Conservation (phyloP, 768 basidiomycete genomes). For the Leccinum subtestaceum region DNA sequence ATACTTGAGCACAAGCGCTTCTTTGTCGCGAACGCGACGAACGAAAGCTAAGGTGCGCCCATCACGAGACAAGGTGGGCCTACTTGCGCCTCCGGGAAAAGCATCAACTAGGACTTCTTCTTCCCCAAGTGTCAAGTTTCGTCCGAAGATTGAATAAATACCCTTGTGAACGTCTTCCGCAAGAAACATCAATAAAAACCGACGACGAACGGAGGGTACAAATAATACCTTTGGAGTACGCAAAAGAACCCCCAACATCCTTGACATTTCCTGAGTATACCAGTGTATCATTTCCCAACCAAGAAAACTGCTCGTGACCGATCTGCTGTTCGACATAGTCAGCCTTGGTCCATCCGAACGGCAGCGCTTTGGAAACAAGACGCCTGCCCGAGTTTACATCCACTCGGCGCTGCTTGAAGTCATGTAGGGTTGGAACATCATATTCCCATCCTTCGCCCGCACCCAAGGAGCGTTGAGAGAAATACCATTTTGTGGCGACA, state of each 20-base stretch:
- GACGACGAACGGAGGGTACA: background rate
- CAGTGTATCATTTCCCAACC: conserved; percentile 53
- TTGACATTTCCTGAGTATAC: conserved; percentile 66
- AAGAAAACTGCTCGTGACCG: conserved; percentile 69
- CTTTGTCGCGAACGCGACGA: conserved; percentile 67
- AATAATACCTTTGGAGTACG: conserved; percentile 61
- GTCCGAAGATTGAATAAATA: conserved; percentile 68
- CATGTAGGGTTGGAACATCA: conserved; percentile 37
- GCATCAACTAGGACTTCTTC: conserved; percentile 53
- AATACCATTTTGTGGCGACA: conserved; percentile 80
- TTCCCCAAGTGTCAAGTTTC: conserved; percentile 54
- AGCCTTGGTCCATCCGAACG: conserved; percentile 56
- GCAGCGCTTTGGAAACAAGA: conserved; percentile 54
- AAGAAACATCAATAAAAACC: background rate
- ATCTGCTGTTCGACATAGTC: conserved; percentile 69
- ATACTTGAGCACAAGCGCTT: conserved; percentile 70
- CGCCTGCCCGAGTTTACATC: conserved; percentile 46
- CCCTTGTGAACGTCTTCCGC: conserved; percentile 61
- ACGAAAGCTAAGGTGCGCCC: conserved; percentile 71
- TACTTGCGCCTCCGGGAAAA: conserved; percentile 68
- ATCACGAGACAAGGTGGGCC: conserved; percentile 69
- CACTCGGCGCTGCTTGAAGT: conserved; percentile 23
- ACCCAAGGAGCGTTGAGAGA: conserved; percentile 57
- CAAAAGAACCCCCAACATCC: conserved; percentile 45
- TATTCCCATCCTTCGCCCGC: conserved; percentile 78